phyloP scores from a whole-genome alignment of 495 filamentous ascomycete species.

The Sphaerosporella brunnea region DNA sequence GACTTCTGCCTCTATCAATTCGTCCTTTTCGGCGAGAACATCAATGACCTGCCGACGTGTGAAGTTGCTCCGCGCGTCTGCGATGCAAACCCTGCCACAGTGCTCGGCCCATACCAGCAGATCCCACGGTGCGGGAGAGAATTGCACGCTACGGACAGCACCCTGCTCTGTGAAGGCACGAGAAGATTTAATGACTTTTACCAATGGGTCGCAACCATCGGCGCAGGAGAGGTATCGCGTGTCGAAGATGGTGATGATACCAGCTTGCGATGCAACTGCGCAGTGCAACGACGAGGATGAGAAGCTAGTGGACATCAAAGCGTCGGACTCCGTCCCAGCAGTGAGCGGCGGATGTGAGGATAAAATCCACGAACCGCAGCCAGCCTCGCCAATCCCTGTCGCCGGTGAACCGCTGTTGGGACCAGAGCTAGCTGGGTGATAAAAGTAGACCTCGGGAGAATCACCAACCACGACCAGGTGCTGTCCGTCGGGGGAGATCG shows the following conservation, averaged over 20 bases:
- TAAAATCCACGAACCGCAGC: conserved; percentile 22
- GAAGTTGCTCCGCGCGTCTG: conserved; percentile 65
- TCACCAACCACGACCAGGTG: conserved; percentile 75
- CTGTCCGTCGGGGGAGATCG: conserved; percentile 73
- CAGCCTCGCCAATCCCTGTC: conserved; percentile 29
- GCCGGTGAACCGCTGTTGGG: conserved; percentile 13
- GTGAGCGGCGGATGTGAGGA: conserved; percentile 24
- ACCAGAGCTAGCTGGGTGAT: conserved; percentile 32
- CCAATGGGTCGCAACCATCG: conserved; percentile 26
- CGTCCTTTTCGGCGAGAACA: conserved; percentile 21
- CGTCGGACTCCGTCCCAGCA: conserved; percentile 21
- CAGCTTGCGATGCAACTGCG: conserved; percentile 54
- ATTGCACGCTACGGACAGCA: conserved; percentile 77
- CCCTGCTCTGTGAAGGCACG: conserved; percentile 44
- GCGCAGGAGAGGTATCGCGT: conserved; percentile 33
- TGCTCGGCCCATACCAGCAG: conserved; percentile 88
- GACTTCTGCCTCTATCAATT: conserved; percentile 18
- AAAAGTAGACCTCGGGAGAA: conserved; percentile 65
- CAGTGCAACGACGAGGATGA: conserved; percentile 49
- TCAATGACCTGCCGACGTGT: conserved; percentile 47
- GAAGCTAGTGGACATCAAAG: conserved; percentile 54
- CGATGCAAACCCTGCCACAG: conserved; percentile 63
- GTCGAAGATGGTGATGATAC: conserved; percentile 52
- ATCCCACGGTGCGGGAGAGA: conserved; percentile 78
- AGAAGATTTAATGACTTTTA: conserved; percentile 40